Conservation (phyloP, 2,329 filamentous ascomycete species). For the Aspergillus novofumigatus region DNA sequence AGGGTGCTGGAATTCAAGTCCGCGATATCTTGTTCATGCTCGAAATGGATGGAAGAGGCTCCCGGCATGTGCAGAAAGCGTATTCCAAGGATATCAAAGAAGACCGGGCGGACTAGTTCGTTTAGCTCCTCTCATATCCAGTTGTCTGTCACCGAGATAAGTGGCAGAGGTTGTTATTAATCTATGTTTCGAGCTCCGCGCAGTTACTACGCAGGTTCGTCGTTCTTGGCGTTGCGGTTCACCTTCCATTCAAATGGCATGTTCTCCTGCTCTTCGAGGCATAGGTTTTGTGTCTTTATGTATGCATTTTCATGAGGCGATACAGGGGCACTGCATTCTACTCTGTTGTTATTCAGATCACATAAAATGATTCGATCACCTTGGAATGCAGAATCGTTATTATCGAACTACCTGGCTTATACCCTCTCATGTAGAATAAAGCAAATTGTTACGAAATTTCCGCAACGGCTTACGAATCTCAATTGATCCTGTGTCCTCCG, state of each 20-base stretch:
- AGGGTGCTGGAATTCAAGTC: constrained; percentile 75
- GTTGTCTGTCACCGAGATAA: not conserved
- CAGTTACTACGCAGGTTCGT: constrained; percentile 22
- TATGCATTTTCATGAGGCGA: not conserved
- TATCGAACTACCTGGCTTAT: not conserved
- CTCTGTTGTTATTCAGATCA: not conserved
- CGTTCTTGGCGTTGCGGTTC: constrained; percentile 21
- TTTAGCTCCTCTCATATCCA: not conserved
- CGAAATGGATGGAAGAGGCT: constrained; percentile 65
- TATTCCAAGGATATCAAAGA: constrained; percentile 42
- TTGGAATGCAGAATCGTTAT: not conserved
- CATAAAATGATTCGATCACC: not conserved
- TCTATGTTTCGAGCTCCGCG: constrained; percentile 11
- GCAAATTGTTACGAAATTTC: not conserved
- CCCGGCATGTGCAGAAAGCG: constrained; percentile 41
- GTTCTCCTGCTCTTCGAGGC: not conserved
- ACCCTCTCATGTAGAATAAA: not conserved
- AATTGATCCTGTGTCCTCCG: not conserved
- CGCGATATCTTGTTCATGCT: constrained; percentile 77
- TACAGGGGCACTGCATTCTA: not conserved
- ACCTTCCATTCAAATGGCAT: constrained; percentile 3
- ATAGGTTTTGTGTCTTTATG: not conserved
- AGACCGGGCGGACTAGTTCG: constrained; percentile 27
- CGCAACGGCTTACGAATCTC: not conserved
- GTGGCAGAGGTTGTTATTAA: not conserved